Conservation (phyloP, 495 filamentous ascomycete species). For the Sphaerosporella brunnea region DNA sequence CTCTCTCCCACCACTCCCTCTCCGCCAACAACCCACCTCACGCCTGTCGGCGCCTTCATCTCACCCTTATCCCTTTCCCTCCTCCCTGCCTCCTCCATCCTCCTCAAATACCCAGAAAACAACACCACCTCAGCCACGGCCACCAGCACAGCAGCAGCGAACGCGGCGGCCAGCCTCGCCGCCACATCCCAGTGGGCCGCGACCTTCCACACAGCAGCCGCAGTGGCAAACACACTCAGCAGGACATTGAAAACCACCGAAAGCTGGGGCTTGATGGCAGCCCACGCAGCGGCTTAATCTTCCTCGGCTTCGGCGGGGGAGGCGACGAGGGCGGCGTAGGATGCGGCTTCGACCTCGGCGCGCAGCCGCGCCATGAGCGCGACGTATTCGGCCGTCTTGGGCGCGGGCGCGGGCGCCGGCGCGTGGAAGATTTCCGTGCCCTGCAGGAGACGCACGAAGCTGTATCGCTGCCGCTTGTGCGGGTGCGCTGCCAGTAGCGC, state of each 20-base stretch:
- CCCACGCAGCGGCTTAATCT: too few relatives aligned
- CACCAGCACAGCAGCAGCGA: conserved; percentile 51
- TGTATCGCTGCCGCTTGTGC: conserved; percentile 4
- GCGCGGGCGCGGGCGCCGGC: conserved; percentile 18
- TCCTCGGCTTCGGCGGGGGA: conserved; percentile 37
- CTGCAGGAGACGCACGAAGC: background rate
- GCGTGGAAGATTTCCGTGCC: background rate
- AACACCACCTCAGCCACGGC: conserved; percentile 75
- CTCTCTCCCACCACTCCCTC: background rate
- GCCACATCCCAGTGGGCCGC: conserved; percentile 54
- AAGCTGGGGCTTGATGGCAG: conserved; percentile 56
- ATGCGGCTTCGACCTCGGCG: conserved; percentile 54
- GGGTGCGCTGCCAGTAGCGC: background rate
- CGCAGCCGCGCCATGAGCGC: conserved; percentile 74
- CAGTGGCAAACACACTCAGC: conserved; percentile 53
- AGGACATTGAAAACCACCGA: conserved; percentile 58
- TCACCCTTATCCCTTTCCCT: conserved; percentile 44
- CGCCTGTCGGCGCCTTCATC: conserved; percentile 39
- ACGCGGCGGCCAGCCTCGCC: conserved; percentile 46
- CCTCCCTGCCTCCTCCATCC: conserved; percentile 57
- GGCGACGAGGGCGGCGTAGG: conserved; percentile 60
- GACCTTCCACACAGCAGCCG: conserved; percentile 52
- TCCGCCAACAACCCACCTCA: background rate
- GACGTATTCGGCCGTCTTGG: conserved; percentile 69
- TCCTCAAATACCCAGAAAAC: conserved; percentile 69